Conservation (phyloP, 768 basidiomycete genomes). For the Hydnomerulius pinastri region DNA sequence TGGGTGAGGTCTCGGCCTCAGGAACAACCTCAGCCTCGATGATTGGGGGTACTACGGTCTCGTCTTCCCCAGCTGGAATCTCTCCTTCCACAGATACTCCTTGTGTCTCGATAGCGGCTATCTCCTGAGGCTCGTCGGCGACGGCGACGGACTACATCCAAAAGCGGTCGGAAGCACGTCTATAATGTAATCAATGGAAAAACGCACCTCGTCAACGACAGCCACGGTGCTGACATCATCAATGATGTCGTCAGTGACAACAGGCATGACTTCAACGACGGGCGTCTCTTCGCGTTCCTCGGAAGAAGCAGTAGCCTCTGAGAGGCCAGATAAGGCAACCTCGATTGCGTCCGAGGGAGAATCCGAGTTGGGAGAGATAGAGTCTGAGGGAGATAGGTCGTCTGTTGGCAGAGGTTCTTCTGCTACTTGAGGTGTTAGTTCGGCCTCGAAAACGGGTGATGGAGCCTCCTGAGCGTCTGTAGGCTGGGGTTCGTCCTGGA, state of each 20-base stretch:
- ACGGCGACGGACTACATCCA: neutral
- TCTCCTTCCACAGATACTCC: neutral
- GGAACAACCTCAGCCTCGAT: no score
- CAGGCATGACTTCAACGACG: no score
- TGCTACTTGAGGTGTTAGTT: neutral
- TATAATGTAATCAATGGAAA: neutral
- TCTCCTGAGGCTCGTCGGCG: neutral
- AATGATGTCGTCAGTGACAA: neutral
- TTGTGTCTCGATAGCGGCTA: neutral
- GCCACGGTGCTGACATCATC: neutral
- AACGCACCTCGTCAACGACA: neutral
- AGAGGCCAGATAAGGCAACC: constrained; percentile 3
- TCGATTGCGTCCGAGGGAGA: neutral
- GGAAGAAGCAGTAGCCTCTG: neutral
- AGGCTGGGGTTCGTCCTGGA: neutral
- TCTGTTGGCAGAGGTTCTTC: neutral
- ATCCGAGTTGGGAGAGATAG: neutral
- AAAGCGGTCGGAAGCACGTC: neutral
- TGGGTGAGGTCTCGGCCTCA: no score
- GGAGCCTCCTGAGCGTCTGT: neutral
- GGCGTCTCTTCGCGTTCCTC: no score
- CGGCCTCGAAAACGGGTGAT: neutral
- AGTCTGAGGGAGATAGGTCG: constrained; percentile 1
- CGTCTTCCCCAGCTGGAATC: neutral
- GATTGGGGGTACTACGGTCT: neutral